phyloP scores from a whole-genome alignment of 202 grass and related monocot species.

The Bolboschoenoplectus hybrid region DNA sequence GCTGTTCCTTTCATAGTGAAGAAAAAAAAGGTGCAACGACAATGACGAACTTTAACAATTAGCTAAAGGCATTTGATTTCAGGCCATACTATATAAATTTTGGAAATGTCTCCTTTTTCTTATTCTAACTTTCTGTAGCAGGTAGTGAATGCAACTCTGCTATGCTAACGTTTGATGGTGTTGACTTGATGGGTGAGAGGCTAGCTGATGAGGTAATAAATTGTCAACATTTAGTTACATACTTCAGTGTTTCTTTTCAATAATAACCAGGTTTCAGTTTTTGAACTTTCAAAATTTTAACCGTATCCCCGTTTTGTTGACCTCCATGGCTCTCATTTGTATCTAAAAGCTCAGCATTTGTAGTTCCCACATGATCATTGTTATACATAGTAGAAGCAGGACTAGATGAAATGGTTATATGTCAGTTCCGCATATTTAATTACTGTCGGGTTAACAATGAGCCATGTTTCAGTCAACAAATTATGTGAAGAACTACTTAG shows the following conservation, averaged over 20 bases:
- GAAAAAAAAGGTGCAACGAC: not conserved
- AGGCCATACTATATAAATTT: not conserved
- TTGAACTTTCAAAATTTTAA: not conserved
- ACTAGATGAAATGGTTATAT: not conserved
- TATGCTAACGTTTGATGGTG: slow-evolving; percentile 92
- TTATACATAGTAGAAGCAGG: not conserved
- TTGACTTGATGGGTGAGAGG: slow-evolving; percentile 98
- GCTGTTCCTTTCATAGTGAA: not conserved
- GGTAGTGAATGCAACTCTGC: slow-evolving; percentile 95
- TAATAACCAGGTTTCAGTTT: not conserved
- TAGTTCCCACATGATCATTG: not conserved
- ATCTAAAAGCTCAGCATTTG: not conserved
- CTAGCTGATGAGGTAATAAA: slow-evolving; percentile 80
- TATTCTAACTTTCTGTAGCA: slow-evolving; percentile 48
- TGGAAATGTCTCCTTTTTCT: not conserved
- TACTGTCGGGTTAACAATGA: slow-evolving; percentile 14
- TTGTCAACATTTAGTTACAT: not conserved
- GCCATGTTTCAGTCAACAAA: not conserved
- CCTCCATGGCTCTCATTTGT: not conserved
- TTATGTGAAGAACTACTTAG: not conserved
- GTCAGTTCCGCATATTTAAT: slow-evolving; percentile 16
- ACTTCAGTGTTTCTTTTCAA: slow-evolving; percentile 11
- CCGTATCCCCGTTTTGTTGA: not conserved
- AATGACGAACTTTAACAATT: not conserved
- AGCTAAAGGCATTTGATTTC: not conserved